Percentiles rank a stretch among this genome's conserved stretches.
Evolutionary conservation across 331 rosid species (phyloP).

Genomic region (Phaseolus coccineus): DNA sequence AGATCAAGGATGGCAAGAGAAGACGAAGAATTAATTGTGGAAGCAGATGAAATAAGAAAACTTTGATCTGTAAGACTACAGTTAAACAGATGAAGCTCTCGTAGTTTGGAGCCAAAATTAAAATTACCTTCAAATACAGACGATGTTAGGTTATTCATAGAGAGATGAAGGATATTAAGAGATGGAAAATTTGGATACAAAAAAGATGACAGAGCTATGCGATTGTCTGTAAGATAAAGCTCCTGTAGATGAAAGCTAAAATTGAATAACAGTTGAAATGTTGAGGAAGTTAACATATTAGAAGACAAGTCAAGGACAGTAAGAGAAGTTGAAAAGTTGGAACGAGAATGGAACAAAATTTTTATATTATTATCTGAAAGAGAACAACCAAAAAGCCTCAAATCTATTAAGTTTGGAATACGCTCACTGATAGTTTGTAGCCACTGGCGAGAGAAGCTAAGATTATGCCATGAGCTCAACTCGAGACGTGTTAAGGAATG

Average conservation of each 20-base stretch:
- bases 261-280: not conserved
- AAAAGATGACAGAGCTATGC: not conserved
- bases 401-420: slow-evolving; percentile 23
- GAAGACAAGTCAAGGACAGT: not conserved
- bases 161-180: not conserved
- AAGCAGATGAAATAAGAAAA: not conserved
- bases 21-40: slow-evolving; percentile 6
- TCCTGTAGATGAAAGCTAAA: not conserved
- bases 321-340: not conserved
- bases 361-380: not conserved
- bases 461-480: not conserved
- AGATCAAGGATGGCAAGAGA: not conserved
- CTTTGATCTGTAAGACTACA: not conserved
- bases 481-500: not conserved
- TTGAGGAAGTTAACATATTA: not conserved
- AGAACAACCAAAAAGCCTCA: not conserved
- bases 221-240: not conserved
- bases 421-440: not conserved
- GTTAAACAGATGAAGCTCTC: rapidly evolving
- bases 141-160: not conserved
- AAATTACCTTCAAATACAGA: not conserved
- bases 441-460: not conserved
- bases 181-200: not conserved
- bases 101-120: not conserved
- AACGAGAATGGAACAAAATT: not conserved